phyloP scores from a whole-genome alignment of 192 early-diverging fungal genomes.

The Fimicolochytrium jonesii region DNA sequence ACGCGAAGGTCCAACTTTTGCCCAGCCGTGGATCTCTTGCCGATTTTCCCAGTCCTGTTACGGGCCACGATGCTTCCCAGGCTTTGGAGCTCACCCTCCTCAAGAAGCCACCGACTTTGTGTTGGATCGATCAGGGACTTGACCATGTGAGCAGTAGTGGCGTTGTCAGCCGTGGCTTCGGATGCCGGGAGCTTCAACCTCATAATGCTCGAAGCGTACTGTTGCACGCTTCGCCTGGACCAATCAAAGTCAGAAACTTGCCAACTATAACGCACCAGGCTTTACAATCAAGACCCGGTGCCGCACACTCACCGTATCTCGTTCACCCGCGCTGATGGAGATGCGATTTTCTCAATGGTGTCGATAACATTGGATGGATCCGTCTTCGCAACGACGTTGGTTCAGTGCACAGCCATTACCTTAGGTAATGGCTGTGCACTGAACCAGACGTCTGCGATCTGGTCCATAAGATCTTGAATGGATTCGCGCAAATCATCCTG shows the following conservation, averaged over 20 bases:
- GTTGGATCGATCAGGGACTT: not conserved
- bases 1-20: constrained; percentile 11
- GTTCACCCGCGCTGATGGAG: constrained; percentile 1
- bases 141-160: constrained; percentile 3
- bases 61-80: constrained; percentile 1
- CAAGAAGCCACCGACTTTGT: not conserved
- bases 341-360: not conserved
- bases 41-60: not conserved
- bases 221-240: constrained; percentile 1
- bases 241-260: too few species aligned
- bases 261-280: too few species aligned
- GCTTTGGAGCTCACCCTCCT: constrained; percentile 4
- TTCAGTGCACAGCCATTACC: too few species aligned
- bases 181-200: not conserved
- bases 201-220: constrained; percentile 4
- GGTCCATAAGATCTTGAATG: constrained; percentile 5
- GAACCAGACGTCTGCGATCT: not conserved
- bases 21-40: not conserved
- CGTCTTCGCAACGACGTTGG: not conserved
- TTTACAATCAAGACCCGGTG: too few species aligned
- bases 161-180: not conserved
- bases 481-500: not conserved
- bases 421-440: too few species aligned
- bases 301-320: constrained; percentile 2
- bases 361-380: not conserved